Conservation (phyloP, 2,329 filamentous ascomycete species). For the Calonectria leucothoes region DNA sequence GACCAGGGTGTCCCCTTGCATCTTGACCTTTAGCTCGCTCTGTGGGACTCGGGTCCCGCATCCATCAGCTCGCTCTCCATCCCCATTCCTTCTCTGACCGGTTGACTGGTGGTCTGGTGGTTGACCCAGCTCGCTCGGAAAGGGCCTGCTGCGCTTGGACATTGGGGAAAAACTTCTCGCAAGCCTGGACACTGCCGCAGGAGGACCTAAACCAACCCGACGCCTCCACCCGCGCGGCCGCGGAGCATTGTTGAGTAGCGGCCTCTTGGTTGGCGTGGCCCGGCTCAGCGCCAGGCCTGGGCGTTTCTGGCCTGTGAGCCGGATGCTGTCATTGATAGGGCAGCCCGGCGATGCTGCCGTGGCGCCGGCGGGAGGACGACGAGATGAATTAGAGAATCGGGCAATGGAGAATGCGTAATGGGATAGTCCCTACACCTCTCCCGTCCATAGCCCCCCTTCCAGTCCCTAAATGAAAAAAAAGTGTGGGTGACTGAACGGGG, state of each 20-base stretch:
- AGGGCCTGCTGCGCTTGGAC: not conserved
- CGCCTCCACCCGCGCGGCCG: not conserved
- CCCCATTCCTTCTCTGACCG: not conserved
- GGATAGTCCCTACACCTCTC: not conserved
- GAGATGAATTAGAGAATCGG: not conserved
- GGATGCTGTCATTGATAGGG: not conserved
- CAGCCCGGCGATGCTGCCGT: not conserved
- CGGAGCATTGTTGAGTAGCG: not conserved
- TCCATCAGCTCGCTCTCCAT: not conserved
- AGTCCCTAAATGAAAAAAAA: not conserved
- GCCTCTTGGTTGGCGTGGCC: slow-evolving; percentile 10
- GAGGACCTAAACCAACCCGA: not conserved
- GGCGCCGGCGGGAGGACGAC: not conserved
- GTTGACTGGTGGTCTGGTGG: not conserved
- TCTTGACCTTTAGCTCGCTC: not conserved
- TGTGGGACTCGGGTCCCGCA: not conserved
- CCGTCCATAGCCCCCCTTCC: not conserved
- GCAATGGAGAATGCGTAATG: not conserved
- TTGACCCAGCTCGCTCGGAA: not conserved
- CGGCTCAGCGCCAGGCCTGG: not conserved
- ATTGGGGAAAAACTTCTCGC: not conserved
- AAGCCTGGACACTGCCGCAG: not conserved
- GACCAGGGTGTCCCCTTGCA: not conserved
- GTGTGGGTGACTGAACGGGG: slow-evolving; percentile 7
- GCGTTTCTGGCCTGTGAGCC: not conserved